A percentile compares a stretch with the other conserved stretches of the same genome.
Conservation (phyloP, 805 yeast genomes). For the Diddensiella santjacobensis region DNA sequence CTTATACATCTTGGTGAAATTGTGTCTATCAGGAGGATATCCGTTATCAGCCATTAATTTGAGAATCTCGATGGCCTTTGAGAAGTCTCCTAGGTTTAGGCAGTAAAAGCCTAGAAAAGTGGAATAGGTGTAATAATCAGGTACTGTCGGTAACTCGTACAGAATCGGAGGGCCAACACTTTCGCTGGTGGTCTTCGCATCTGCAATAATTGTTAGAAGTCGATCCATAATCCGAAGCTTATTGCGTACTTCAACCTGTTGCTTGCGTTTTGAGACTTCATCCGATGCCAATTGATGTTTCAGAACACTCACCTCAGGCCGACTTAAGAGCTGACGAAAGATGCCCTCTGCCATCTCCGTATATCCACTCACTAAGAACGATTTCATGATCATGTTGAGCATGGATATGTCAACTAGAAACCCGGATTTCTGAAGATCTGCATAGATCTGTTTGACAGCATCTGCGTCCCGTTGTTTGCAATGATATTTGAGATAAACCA, state of each 20-base stretch:
- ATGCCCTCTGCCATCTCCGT: neutral
- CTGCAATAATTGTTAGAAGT: conserved; percentile 9
- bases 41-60: conserved; percentile 21
- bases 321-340: neutral
- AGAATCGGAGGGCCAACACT: neutral
- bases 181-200: neutral
- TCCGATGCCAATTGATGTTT: too few relatives aligned
- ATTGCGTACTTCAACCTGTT: conserved; percentile 12
- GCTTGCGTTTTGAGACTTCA: conserved; percentile 1
- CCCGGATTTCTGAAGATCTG: conserved; percentile 19
- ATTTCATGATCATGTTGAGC: conserved; percentile 24
- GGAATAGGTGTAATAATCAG: conserved; percentile 21
- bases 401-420: conserved; percentile 28
- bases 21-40: conserved; percentile 11
- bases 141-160: conserved; percentile 20
- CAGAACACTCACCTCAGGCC: too few relatives aligned
- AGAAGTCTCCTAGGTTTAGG: conserved; percentile 19
- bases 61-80: conserved; percentile 17
- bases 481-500: conserved; percentile 22
- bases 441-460: conserved; percentile 17
- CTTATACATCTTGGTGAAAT: conserved; percentile 11
- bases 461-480: conserved; percentile 17
- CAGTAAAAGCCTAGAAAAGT: conserved; percentile 25
- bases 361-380: conserved; percentile 23
- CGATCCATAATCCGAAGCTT: conserved; percentile 19